Base-by-base conservation (phyloP, 176 grass and related monocot species). In the Aegilops longissima region DNA sequence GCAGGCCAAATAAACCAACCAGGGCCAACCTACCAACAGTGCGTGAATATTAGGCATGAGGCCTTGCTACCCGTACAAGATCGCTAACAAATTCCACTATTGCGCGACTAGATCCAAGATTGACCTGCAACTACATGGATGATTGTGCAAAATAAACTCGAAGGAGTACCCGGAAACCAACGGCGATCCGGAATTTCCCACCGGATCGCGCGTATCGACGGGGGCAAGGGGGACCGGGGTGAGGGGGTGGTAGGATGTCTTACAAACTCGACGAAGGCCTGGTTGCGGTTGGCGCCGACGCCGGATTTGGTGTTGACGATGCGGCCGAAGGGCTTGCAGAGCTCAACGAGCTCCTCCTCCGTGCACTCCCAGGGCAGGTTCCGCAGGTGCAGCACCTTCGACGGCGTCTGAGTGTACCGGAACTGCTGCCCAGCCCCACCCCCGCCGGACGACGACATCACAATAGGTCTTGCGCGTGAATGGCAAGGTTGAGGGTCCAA, bases 251-350 rank as follows among this genome's bases (percentile, higher is more conserved):
- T 29, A 36, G 10, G 52, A 39, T 61, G 56, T 54, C 84, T 95
- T 91, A 98, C 96, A 77, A 98, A 98, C 76, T 98, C 96, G 42
- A 96, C 92, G 66, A 98, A 94, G 44, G 96, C 96, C 93, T 98
- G 96, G 86, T 98, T 98, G 84, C 80, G 92, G 86, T 98, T 98
- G 84, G 88, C 92, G 34, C 93, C 93, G 59, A 98, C 93, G 86
- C 94, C 91, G 88, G 86, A 92, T 71, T 96, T 98, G 33, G 93
- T 94, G 85, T 92, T 95, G 42, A 98, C 90, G 81, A 98, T 92
- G 71, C 90, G 90, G 44, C 93, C 96, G 76, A 98, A 98, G 73
- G 93, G 93, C 80, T 94, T 98, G 88, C 96, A 95, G 45, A 98
- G 90, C 79, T 98, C 96, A 54, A 95, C 88, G 56, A 98, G 90